Percentiles rank a stretch among this genome's conserved stretches.
phyloP scores from a whole-genome alignment of 352 stramenopile species.

The Blastocystis sp. region DNA sequence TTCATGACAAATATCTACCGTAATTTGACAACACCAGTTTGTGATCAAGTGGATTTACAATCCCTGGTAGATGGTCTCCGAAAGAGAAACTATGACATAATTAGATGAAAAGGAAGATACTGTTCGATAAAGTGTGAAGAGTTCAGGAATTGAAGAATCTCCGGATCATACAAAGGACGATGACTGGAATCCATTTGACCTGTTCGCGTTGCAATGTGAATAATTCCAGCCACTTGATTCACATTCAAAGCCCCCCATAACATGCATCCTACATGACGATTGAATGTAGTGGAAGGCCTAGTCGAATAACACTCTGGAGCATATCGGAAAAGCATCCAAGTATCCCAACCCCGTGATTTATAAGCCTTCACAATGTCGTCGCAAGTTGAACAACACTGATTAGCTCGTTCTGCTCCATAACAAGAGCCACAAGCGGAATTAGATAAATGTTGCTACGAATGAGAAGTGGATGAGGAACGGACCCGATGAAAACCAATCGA shows the following conservation, averaged over 20 bases:
- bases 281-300: neutral
- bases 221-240: slow-evolving; percentile 37
- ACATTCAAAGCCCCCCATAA: slow-evolving; percentile 21
- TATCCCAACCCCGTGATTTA: neutral
- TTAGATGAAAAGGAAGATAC: neutral
- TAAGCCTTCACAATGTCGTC: neutral
- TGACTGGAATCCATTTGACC: neutral
- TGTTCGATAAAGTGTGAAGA: slow-evolving; percentile 39
- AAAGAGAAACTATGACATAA: slow-evolving; percentile 23
- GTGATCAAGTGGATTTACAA: neutral
- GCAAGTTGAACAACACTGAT: slow-evolving; percentile 41
- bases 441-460: neutral
- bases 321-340: neutral
- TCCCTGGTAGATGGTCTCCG: slow-evolving; percentile 2
- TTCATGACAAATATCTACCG: neutral
- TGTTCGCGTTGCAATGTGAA: slow-evolving; percentile 19
- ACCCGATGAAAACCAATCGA: neutral
- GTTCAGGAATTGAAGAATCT: slow-evolving; percentile 21
- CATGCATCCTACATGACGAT: slow-evolving; percentile 6
- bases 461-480: neutral
- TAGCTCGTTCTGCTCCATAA: slow-evolving; percentile 10
- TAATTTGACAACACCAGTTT: neutral
- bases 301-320: neutral
- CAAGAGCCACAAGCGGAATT: neutral
- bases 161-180: neutral